These are phyloP conservation scores for Polychaeton citri DNA, from an alignment of 2,329 filamentous ascomycete species.

Conservation along the genomic window DNA sequence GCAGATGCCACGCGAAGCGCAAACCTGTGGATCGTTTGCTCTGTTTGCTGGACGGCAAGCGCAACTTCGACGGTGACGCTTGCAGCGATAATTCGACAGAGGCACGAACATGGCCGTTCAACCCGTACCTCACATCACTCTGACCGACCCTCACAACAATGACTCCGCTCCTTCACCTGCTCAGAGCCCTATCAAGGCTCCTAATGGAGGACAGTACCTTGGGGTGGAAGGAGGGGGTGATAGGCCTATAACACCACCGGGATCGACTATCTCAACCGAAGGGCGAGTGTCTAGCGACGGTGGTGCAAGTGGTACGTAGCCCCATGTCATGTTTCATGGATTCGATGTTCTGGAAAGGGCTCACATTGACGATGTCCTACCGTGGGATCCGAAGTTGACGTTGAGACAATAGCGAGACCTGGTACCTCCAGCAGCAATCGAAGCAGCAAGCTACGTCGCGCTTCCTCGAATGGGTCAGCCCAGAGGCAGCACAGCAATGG, in stretches of 20 bases:
- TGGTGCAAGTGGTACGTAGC: not conserved
- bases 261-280: conserved; percentile 2
- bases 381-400: too few relatives aligned
- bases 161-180: conserved; percentile 17
- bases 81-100: too few relatives aligned
- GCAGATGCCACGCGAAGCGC: too few relatives aligned
- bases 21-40: not conserved
- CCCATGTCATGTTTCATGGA: conserved; percentile 5
- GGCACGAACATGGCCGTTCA: conserved; percentile 24
- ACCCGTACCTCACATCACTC: conserved; percentile 28
- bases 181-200: conserved; percentile 1
- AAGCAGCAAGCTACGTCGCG: not conserved
- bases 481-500: not conserved
- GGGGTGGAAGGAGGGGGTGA: not conserved
- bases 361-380: too few relatives aligned
- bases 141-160: conserved; percentile 28
- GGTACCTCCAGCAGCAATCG: not conserved
- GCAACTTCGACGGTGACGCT: not conserved
- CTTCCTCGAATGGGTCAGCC: not conserved
- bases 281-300: not conserved
- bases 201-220: conserved; percentile 7
- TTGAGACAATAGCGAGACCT: conserved; percentile 1
- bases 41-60: not conserved
- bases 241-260: conserved; percentile 1
- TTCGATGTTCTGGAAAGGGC: too few relatives aligned